A percentile compares a stretch with the other conserved stretches of the same genome.
Evolutionary conservation across 228 moss, liverwort and hornwort genomes (phyloP).

Genomic region (Sphagnum fallax): DNA sequence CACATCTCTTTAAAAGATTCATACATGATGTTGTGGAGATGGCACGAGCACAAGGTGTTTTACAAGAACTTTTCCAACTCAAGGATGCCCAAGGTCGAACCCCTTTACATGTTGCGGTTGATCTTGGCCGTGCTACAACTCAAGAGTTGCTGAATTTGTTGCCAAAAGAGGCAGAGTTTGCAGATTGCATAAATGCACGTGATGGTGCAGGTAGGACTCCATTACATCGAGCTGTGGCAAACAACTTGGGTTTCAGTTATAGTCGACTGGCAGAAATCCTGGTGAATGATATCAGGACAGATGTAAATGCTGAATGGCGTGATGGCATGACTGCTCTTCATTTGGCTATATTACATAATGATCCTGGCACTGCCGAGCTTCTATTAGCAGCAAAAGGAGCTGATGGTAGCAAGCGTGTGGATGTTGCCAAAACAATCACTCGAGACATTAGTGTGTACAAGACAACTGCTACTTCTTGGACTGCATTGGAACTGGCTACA

Average conservation of each 20-base stretch:
- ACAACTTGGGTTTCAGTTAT: background rate
- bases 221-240: slow-evolving; percentile 15
- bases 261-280: background rate
- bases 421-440: background rate
- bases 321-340: background rate
- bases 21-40: background rate
- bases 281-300: slow-evolving; percentile 12
- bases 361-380: background rate
- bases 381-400: background rate
- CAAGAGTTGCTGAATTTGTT: slow-evolving; percentile 3
- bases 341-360: background rate
- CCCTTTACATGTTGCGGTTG: slow-evolving; percentile 24
- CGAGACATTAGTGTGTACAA: no score
- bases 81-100: slow-evolving; percentile 21
- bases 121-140: background rate
- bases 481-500: no score
- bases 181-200: slow-evolving; percentile 18
- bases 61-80: slow-evolving; percentile 7
- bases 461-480: no score
- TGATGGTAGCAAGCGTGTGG: background rate
- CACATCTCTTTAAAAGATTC: background rate
- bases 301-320: slow-evolving; percentile 11
- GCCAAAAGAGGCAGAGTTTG: background rate
- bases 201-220: slow-evolving; percentile 26
- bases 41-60: background rate